Evolutionary conservation across 345 rosid species (phyloP).

Genomic region (Populus deltoides): DNA sequence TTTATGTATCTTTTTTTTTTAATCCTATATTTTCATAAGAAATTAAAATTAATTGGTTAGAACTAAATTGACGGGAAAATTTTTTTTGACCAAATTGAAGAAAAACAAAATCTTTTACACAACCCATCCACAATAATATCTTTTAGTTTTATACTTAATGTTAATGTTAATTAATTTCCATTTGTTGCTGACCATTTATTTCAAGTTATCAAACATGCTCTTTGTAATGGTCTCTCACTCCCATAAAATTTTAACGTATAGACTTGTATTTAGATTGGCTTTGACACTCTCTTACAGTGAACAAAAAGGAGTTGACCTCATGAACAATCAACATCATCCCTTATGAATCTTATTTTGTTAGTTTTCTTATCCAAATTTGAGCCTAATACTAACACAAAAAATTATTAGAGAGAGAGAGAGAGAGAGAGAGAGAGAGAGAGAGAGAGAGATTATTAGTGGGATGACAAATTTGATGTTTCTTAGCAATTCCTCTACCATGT

Average conservation of each 20-base stretch:
- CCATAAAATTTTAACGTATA: not conserved
- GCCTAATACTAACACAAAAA: not conserved
- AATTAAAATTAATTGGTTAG: too few species aligned
- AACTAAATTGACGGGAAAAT: too few species aligned
- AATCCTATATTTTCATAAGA: too few species aligned
- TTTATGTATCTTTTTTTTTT: too few species aligned
- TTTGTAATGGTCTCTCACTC: not conserved
- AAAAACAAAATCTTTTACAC: too few species aligned
- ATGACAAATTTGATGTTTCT: not conserved
- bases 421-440: not conserved
- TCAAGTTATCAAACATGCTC: not conserved
- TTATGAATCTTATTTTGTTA: not conserved
- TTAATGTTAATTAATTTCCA: not conserved
- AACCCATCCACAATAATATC: too few species aligned
- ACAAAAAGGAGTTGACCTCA: not conserved
- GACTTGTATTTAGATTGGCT: not conserved
- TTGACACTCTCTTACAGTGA: not conserved
- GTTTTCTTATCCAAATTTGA: not conserved
- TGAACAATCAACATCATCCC: not conserved
- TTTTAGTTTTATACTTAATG: too few species aligned
- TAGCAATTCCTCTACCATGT: not conserved
- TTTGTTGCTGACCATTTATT: not conserved
- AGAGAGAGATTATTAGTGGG: not conserved
- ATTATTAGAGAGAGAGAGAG: not conserved
- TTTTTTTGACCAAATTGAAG: too few species aligned